Evolutionary conservation across 2,329 filamentous ascomycete genomes (phyloP).

Genomic region (Cercospora beticola): DNA sequence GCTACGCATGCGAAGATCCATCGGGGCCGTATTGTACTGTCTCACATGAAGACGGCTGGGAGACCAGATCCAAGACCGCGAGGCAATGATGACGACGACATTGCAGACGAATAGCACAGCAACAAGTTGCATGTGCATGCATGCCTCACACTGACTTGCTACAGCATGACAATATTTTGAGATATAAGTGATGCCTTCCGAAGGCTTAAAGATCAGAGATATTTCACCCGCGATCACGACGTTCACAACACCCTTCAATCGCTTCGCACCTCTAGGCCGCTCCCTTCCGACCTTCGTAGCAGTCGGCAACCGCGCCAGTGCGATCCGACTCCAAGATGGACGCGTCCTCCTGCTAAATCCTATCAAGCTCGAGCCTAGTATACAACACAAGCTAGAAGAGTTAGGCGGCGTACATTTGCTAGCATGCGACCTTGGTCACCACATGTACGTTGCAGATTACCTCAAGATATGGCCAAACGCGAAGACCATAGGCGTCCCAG

Average conservation of each 20-base stretch:
- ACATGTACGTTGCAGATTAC: constrained; percentile 19
- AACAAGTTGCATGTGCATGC: neutral
- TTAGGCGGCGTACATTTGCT: constrained; percentile 20
- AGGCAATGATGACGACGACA: constrained; percentile 15
- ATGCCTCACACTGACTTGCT: neutral
- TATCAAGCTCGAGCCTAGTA: constrained; percentile 8
- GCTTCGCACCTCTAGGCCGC: constrained; percentile 22
- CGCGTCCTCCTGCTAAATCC: constrained; percentile 20
- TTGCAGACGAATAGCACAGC: neutral
- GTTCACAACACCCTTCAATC: constrained; percentile 22
- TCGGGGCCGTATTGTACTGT: neutral
- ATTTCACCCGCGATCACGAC: constrained; percentile 17
- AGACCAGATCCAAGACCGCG: neutral
- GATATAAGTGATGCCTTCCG: neutral
- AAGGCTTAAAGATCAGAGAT: constrained; percentile 12
- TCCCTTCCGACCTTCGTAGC: constrained; percentile 18
- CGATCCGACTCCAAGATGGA: constrained; percentile 15
- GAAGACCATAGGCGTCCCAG: constrained; percentile 18
- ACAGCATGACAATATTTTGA: neutral
- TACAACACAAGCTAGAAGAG: constrained; percentile 14
- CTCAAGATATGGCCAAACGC: constrained; percentile 17
- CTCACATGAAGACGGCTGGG: neutral
- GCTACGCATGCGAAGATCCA: neutral
- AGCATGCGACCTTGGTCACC: constrained; percentile 23
- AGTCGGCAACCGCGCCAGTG: constrained; percentile 21